Evolutionary conservation across 345 rosid genomes (phyloP).

Genomic region (Melastoma malabathricum): DNA sequence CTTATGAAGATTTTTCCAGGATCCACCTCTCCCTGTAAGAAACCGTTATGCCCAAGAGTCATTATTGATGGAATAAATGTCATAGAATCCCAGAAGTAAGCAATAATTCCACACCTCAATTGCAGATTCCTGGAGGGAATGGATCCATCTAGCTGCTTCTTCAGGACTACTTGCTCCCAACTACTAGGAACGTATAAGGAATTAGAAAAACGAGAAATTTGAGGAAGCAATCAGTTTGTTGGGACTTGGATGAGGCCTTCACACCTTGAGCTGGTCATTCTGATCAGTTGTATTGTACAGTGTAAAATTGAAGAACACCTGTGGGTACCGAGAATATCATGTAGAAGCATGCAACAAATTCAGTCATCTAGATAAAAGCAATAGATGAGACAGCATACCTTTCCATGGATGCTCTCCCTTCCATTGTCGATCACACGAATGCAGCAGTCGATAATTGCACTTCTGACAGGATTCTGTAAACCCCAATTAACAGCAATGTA

Average conservation of each 20-base stretch:
- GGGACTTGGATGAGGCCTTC: not conserved
- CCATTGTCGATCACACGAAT: constrained; percentile 89
- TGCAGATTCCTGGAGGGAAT: constrained; percentile 63
- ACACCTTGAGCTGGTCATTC: constrained; percentile 88
- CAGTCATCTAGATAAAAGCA: not conserved
- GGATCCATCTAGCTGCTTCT: constrained; percentile 96
- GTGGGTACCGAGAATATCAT: constrained; percentile 16
- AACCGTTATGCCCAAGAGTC: not conserved
- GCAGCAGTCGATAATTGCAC: constrained; percentile 72
- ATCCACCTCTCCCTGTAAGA: constrained; percentile 41
- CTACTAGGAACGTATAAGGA: constrained; percentile 21
- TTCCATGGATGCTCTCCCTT: constrained; percentile 84
- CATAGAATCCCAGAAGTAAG: not conserved
- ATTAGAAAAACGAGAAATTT: constrained; percentile 5
- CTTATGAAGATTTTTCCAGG: constrained; percentile 30
- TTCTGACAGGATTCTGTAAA: constrained; percentile 57
- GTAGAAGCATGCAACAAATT: constrained; percentile 1
- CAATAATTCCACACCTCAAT: constrained; percentile 37
- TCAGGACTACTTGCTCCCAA: constrained; percentile 92
- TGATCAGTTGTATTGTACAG: constrained; percentile 78
- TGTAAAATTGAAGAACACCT: constrained; percentile 85
- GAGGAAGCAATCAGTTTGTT: not conserved
- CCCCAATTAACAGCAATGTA: constrained; percentile 4
- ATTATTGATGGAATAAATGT: not conserved
- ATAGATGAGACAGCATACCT: constrained; percentile 29